Evolutionary conservation across 768 basidiomycete genomes (phyloP).

Genomic region (Lyophyllum shimeji): DNA sequence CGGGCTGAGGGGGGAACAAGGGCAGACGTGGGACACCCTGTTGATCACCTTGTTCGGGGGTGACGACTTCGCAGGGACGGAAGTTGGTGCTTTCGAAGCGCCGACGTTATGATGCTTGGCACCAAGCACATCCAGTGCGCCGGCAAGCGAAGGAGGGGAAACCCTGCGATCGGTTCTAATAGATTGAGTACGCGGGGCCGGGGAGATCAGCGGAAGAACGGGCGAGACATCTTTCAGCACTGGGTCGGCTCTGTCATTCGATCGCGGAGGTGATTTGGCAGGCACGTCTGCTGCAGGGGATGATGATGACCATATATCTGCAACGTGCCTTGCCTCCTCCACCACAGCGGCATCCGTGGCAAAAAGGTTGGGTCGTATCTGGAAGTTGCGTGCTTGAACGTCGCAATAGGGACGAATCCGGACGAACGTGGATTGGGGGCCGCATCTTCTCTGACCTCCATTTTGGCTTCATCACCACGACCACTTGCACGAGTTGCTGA

Average conservation of each 20-base stretch:
- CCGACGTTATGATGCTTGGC: slow-evolving; percentile 21
- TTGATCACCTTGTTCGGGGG: slow-evolving; percentile 12
- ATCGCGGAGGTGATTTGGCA: not conserved
- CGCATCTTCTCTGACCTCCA: slow-evolving; percentile 14
- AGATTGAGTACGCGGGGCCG: slow-evolving; percentile 25
- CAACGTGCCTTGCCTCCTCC: slow-evolving; percentile 36
- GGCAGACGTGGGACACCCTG: slow-evolving; percentile 29
- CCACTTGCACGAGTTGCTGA: not conserved
- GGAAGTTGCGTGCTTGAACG: slow-evolving; percentile 44
- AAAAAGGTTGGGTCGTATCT: slow-evolving; percentile 19
- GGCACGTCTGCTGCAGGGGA: not conserved
- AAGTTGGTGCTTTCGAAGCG: slow-evolving; percentile 10
- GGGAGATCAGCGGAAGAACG: slow-evolving; percentile 22
- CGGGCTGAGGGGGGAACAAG: slow-evolving; percentile 31
- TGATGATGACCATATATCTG: slow-evolving; percentile 38
- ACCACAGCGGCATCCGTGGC: slow-evolving; percentile 30
- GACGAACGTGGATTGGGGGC: slow-evolving; percentile 73
- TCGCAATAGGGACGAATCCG: slow-evolving; percentile 69
- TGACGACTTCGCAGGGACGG: slow-evolving; percentile 5
- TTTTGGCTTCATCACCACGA: not conserved
- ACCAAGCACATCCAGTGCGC: slow-evolving; percentile 5
- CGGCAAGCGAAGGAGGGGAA: slow-evolving; percentile 31
- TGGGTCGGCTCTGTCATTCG: not conserved
- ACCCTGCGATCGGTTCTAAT: slow-evolving; percentile 35
- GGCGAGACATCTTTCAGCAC: slow-evolving; percentile 13